phyloP scores from a whole-genome alignment of 1,284 basidiomycete species.

The Chondrostereum purpureum region DNA sequence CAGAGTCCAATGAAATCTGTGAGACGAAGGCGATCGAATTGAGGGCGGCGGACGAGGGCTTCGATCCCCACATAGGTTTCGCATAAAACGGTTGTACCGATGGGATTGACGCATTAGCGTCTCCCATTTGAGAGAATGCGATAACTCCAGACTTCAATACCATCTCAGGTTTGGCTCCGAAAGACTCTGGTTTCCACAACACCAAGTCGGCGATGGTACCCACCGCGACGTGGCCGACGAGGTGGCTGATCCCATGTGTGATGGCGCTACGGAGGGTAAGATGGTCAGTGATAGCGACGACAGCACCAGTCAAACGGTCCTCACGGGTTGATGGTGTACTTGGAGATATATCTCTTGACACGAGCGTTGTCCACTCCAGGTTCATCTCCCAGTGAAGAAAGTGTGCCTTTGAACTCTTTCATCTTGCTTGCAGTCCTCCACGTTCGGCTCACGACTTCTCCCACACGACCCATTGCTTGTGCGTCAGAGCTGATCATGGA shows the following conservation, averaged over 20 bases:
- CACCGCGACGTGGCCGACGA: constrained; percentile 80
- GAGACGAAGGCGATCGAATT: constrained; percentile 87
- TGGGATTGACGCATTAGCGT: constrained; percentile 90
- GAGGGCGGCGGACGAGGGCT: constrained; percentile 67
- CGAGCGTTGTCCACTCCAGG: constrained; percentile 80
- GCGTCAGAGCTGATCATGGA: constrained; percentile 95
- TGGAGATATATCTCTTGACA: constrained; percentile 95
- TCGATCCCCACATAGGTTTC: constrained; percentile 86
- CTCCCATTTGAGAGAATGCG: constrained; percentile 87
- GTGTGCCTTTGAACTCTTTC: constrained; percentile 73
- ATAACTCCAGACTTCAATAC: constrained; percentile 94
- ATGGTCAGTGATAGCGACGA: constrained; percentile 3
- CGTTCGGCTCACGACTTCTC: constrained; percentile 88
- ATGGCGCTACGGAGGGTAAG: constrained; percentile 61
- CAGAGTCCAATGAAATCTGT: constrained; percentile 60
- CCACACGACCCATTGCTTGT: constrained; percentile 97
- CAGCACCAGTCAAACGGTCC: constrained; percentile 26
- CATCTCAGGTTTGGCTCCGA: constrained; percentile 89
- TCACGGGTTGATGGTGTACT: constrained; percentile 97
- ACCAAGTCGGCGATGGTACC: constrained; percentile 92
- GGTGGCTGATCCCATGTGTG: constrained; percentile 85
- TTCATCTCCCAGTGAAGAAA: constrained; percentile 54
- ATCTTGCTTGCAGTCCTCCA: constrained; percentile 99
- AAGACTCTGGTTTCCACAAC: constrained; percentile 89
- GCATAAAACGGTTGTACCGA: constrained; percentile 86